Evolutionary conservation across 73 alveolate species (phyloP), one percentile per base, ranked within the genome.

Genomic region (Paramecium pentaurelia): DNA sequence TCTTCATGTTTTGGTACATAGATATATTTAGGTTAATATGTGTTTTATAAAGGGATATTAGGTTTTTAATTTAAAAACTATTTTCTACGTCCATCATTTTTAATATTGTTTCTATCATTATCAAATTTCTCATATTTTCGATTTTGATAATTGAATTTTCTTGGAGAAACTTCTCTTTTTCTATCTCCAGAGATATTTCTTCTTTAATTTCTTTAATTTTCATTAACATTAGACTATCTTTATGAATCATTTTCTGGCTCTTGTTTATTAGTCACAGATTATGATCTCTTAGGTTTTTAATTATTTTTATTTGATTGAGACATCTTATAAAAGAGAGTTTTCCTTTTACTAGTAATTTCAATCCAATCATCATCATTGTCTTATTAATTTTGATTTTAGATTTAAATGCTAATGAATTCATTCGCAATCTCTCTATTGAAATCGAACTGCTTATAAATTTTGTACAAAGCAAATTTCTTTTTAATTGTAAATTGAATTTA

Each of bases 381-480:
- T 36, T 34, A 11, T 42, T 75, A 36, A 30, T 75, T 42, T 25
- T 75, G 59, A 36, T 75, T 75, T 75, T 75, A n/a, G 22, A 75
- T 75, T 75, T 75, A 34, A 75, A 75, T 75, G 34, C 88, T 75
- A 38, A 75, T 75, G 47, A 10, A 75, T 38, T 75, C 88, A 75
- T 75, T 75, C 7, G 88, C 88, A 38, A 75, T 75, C 36, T 75
- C 60, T 75, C 88, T 75, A 75, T 75, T 75, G 47, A 37, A 75
- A 38, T 75, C 68, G 60, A 75, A 75, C 60, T 75, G 47, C 34
- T 75, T 75, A 75, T 75, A 75, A 25, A 75, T 75, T 42, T 38
- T 38, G 60, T 75, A 75, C 60, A 75, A n/a, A 18, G 88, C 88
- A 75, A 38, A 75, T 75, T 75, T 75, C 88, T 75, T 36, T 34